These are phyloP conservation scores for Sporisorium reilianum DNA, from an alignment of 1,284 basidiomycete genomes.

Conservation along the genomic window DNA sequence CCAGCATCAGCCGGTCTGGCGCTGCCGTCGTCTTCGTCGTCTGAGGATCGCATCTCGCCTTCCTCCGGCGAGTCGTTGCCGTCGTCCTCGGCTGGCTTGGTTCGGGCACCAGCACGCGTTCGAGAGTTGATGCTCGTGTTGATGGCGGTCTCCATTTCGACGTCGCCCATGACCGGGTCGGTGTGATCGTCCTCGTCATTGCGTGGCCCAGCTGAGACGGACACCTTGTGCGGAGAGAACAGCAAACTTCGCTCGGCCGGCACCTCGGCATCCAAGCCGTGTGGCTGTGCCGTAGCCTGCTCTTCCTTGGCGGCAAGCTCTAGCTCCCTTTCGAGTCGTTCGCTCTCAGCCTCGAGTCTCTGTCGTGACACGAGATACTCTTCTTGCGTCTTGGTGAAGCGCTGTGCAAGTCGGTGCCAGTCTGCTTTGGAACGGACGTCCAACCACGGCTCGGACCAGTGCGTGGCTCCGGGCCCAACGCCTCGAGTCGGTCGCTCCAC, in stretches of 20 bases:
- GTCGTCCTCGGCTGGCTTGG: slow-evolving; percentile 16
- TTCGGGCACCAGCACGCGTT: neutral
- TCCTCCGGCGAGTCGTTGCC: slow-evolving; percentile 46
- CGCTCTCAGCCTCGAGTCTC: slow-evolving; percentile 34
- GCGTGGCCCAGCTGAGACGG: neutral
- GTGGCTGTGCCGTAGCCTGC: slow-evolving; percentile 4
- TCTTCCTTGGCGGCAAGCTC: slow-evolving; percentile 31
- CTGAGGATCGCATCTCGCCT: slow-evolving; percentile 48
- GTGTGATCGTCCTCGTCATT: neutral
- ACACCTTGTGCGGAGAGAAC: slow-evolving; percentile 28
- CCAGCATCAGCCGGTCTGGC: neutral
- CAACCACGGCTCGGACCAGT: slow-evolving; percentile 52
- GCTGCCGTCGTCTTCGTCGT: slow-evolving; percentile 13
- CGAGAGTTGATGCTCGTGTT: slow-evolving; percentile 31
- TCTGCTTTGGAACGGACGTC: slow-evolving; percentile 42
- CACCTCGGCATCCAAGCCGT: neutral
- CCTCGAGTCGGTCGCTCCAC: slow-evolving; percentile 30
- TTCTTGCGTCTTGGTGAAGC: slow-evolving; percentile 43
- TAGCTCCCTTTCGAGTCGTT: slow-evolving; percentile 32
- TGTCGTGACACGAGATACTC: slow-evolving; percentile 29
- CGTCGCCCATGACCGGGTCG: slow-evolving; percentile 8
- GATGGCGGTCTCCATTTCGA: slow-evolving; percentile 25
- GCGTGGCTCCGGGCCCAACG: slow-evolving; percentile 46
- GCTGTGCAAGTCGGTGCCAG: slow-evolving; percentile 46
- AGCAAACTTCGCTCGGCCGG: slow-evolving; percentile 24